Evolutionary conservation across 2,329 filamentous ascomycete genomes (phyloP).

Genomic region (Pezicula rhizophila): DNA sequence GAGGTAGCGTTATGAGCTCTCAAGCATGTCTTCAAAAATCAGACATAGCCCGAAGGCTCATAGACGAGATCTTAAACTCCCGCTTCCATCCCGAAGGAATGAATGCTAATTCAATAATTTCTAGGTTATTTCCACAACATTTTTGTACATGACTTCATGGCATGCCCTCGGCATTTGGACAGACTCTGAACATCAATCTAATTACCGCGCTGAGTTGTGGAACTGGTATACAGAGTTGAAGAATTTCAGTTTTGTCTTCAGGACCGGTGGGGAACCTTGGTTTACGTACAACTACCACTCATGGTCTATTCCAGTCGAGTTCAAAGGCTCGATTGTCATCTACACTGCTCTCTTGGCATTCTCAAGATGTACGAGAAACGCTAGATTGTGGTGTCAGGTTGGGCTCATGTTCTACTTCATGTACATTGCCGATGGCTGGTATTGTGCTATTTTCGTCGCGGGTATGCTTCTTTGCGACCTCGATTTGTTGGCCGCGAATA

Average conservation of each 20-base stretch:
- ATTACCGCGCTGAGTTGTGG: slow-evolving; percentile 19
- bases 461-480: slow-evolving; percentile 59
- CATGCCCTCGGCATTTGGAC: slow-evolving; percentile 23
- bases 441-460: slow-evolving; percentile 53
- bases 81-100: no score
- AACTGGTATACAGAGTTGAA: slow-evolving; percentile 44
- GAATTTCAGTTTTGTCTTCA: slow-evolving; percentile 64
- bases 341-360: slow-evolving; percentile 52
- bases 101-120: no score
- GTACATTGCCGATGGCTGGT: slow-evolving; percentile 60
- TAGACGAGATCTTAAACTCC: no score
- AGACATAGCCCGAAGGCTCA: no score
- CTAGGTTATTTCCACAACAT: slow-evolving; percentile 33
- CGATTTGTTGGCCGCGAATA: slow-evolving; percentile 45
- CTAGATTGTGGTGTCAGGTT: slow-evolving; percentile 47
- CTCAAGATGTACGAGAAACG: slow-evolving; percentile 45
- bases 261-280: slow-evolving; percentile 49
- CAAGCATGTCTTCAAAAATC: no score
- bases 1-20: no score
- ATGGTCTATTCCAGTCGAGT: slow-evolving; percentile 55
- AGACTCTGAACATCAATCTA: slow-evolving; percentile 11
- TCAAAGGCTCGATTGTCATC: slow-evolving; percentile 55
- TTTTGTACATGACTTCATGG: slow-evolving; percentile 24
- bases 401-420: slow-evolving; percentile 58
- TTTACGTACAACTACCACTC: slow-evolving; percentile 52